Evolutionary conservation across 495 filamentous ascomycete species (phyloP).

Genomic region (Penicillium atrosanguineum): DNA sequence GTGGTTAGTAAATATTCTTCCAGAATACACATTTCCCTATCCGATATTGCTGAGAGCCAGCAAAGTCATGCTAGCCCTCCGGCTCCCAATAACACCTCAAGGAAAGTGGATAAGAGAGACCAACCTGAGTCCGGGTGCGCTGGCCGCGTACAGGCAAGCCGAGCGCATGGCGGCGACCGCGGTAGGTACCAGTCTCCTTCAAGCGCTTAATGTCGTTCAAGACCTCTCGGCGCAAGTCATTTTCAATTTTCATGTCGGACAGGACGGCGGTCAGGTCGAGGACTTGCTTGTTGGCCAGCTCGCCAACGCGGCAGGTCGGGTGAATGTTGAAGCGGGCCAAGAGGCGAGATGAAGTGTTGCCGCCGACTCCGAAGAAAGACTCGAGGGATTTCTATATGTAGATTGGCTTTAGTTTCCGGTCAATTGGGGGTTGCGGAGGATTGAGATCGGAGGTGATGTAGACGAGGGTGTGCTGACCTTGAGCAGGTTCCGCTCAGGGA

Average conservation of each 20-base stretch:
- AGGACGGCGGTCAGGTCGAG: slow-evolving; percentile 79
- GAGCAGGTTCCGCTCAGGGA: slow-evolving; percentile 77
- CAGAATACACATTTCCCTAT: not conserved
- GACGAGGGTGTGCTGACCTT: slow-evolving; percentile 54
- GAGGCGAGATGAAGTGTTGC: slow-evolving; percentile 64
- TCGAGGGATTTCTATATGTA: slow-evolving; percentile 71
- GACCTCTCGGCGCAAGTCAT: slow-evolving; percentile 72
- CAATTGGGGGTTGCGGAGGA: slow-evolving; percentile 3
- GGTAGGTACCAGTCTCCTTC: slow-evolving; percentile 87
- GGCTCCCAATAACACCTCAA: not conserved
- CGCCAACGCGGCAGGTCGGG: slow-evolving; percentile 69
- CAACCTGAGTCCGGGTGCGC: slow-evolving; percentile 74
- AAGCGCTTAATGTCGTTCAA: slow-evolving; percentile 82
- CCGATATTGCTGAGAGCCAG: not conserved
- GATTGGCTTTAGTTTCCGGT: slow-evolving; percentile 13
- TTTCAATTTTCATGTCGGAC: slow-evolving; percentile 91
- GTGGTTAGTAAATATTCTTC: slow-evolving; percentile 5
- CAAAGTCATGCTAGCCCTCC: not conserved
- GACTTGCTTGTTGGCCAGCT: slow-evolving; percentile 67
- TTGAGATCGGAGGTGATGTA: not conserved
- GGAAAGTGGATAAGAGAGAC: slow-evolving; percentile 20
- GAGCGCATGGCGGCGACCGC: slow-evolving; percentile 89
- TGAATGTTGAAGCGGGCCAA: slow-evolving; percentile 87
- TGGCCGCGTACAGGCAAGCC: slow-evolving; percentile 85
- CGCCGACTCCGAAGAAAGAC: slow-evolving; percentile 87